These are phyloP conservation scores for Solanum bulbocastanum DNA, from an alignment of 257 asterid species.

Conservation along the genomic window DNA sequence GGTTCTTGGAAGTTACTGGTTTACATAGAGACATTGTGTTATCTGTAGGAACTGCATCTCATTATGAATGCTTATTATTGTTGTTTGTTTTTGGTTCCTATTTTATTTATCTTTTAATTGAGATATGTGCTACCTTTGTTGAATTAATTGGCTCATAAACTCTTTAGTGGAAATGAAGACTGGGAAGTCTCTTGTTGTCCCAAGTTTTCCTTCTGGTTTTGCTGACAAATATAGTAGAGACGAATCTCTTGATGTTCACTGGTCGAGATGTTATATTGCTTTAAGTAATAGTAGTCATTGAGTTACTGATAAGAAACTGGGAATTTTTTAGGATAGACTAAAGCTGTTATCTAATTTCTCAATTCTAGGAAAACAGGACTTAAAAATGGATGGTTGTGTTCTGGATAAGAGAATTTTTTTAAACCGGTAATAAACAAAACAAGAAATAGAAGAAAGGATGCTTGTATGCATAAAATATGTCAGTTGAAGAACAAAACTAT, in stretches of 20 bases:
- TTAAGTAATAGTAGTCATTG: neutral
- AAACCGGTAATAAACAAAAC: neutral
- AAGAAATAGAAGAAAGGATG: neutral
- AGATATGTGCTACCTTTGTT: neutral
- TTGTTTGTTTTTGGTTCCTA: neutral
- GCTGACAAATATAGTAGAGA: neutral
- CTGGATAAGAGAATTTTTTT: neutral
- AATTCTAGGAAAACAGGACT: neutral
- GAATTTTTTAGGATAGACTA: neutral
- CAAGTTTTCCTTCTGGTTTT: neutral
- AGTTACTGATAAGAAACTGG: neutral
- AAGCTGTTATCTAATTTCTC: neutral
- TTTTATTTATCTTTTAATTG: neutral
- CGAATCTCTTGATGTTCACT: neutral
- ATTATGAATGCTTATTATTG: neutral
- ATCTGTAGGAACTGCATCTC: neutral
- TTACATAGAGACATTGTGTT: neutral
- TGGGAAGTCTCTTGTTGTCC: neutral
- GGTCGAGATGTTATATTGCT: neutral
- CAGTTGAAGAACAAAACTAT: neutral
- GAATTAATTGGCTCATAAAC: neutral
- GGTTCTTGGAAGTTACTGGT: neutral
- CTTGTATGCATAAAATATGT: neutral
- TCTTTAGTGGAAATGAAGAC: neutral
- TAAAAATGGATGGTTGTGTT: neutral